These are phyloP conservation scores for Bauhinia variegata DNA, from an alignment of 306 rosid species.

Conservation along the genomic window DNA sequence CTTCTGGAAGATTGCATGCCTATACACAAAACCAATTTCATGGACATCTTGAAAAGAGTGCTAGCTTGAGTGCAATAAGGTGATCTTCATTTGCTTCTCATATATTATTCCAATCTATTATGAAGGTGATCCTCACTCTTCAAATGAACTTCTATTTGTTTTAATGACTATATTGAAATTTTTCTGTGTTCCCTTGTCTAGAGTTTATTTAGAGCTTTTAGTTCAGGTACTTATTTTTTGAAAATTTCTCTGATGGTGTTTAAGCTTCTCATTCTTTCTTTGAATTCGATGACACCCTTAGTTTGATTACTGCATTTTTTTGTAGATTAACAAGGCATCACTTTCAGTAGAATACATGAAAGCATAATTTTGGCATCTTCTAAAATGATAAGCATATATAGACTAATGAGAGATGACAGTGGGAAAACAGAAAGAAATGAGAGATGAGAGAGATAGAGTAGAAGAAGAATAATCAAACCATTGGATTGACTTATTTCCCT, in stretches of 20 bases:
- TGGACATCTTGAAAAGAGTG: constrained; percentile 49
- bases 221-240: no score
- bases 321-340: background rate
- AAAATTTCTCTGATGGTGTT: background rate
- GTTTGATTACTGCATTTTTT: no score
- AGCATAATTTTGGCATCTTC: background rate
- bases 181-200: no score
- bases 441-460: background rate
- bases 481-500: no score
- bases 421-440: no score
- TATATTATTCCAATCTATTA: constrained; percentile 17
- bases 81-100: constrained; percentile 35
- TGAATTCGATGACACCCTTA: background rate
- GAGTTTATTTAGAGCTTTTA: no score
- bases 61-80: constrained; percentile 79
- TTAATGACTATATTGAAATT: background rate
- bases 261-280: background rate
- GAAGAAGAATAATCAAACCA: no score
- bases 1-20: constrained; percentile 88
- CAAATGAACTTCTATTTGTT: background rate
- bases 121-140: constrained; percentile 1
- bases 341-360: background rate
- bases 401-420: background rate
- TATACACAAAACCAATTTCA: constrained; percentile 59
- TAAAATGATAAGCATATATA: background rate